Percentiles rank a stretch among this genome's conserved stretches.
Evolutionary conservation across 108 stramenopile genomes (phyloP).

Genomic region (Pseudonitzschia delicatissima): DNA sequence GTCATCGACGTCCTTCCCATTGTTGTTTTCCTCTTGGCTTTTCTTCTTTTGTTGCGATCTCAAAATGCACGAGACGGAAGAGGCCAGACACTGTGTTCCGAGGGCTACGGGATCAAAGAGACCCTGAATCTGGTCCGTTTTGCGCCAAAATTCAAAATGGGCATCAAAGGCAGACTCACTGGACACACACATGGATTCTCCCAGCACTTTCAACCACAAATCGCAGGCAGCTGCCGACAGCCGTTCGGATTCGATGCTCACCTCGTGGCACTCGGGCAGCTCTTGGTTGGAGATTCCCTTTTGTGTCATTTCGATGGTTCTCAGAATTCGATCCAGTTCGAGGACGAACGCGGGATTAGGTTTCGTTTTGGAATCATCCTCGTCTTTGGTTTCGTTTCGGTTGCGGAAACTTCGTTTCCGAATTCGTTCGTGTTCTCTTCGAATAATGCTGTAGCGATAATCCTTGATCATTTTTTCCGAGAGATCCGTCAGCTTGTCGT

Average conservation of each 20-base stretch:
- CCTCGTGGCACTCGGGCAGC: conserved; percentile 35
- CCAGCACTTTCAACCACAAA: not conserved
- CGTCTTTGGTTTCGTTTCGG: not conserved
- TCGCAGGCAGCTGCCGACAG: conserved; percentile 29
- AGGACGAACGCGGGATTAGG: not conserved
- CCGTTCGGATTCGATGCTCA: conserved; percentile 37
- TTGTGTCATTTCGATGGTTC: conserved; percentile 26
- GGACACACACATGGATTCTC: too few relatives aligned
- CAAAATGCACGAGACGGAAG: not conserved
- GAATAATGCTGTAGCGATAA: not conserved
- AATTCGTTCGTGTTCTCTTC: not conserved
- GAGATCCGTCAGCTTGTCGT: conserved; percentile 18
- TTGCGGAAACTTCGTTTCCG: not conserved
- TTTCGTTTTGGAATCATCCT: not conserved
- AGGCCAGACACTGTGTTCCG: conserved; percentile 25
- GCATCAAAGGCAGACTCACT: too few relatives aligned
- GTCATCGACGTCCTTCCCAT: conserved; percentile 15
- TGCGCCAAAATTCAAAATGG: conserved; percentile 18
- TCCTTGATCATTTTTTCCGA: not conserved
- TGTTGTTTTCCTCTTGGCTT: conserved; percentile 15
- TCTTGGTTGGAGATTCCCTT: conserved; percentile 36
- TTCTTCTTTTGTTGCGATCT: too few relatives aligned
- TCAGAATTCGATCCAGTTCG: conserved; percentile 9
- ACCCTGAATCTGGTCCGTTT: not conserved
- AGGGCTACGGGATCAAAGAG: conserved; percentile 39